Percentiles rank a stretch among this genome's conserved stretches.
These are phyloP conservation scores for Paramecium sexaurelia DNA, from an alignment of 73 alveolate genomes.

Conservation along the genomic window DNA sequence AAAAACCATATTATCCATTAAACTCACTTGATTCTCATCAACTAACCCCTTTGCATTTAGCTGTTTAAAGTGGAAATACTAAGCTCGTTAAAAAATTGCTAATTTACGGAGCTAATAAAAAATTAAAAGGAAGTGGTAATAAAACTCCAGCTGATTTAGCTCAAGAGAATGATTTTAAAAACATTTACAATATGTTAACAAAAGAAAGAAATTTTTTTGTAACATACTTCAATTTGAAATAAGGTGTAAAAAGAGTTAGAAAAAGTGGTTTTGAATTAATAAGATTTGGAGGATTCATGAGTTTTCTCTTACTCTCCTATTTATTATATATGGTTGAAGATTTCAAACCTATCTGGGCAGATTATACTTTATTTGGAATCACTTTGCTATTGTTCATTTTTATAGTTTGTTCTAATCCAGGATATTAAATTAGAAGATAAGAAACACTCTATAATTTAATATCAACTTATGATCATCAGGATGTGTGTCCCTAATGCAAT, in stretches of 20 bases:
- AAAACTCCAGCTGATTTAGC: conserved; percentile 77
- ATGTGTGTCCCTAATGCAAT: conserved; percentile 80
- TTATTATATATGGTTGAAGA: background rate
- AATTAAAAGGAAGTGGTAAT: conserved; percentile 67
- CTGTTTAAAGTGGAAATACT: conserved; percentile 76
- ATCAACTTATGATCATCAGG: conserved; percentile 45
- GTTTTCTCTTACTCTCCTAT: background rate
- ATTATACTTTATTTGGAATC: background rate
- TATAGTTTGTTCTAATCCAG: conserved; percentile 71
- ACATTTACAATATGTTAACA: conserved; percentile 1
- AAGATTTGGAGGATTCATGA: background rate
- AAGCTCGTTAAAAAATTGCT: conserved; percentile 76
- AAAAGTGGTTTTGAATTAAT: conserved; percentile 1
- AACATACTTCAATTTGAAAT: conserved; percentile 54
- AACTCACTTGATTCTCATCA: conserved; percentile 66
- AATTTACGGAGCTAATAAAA: conserved; percentile 79
- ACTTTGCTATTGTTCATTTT: conserved; percentile 47
- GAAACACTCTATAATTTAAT: conserved; percentile 62
- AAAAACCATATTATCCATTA: conserved; percentile 52
- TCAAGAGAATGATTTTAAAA: conserved; percentile 61
- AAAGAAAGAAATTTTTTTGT: background rate
- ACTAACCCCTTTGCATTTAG: conserved; percentile 74
- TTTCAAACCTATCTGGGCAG: background rate
- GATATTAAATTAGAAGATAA: conserved; percentile 65
- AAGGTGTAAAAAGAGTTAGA: conserved; percentile 7